A percentile compares a stretch with the other conserved stretches of the same genome.
phyloP scores from a whole-genome alignment of 495 filamentous ascomycete genomes.

The Aspergillus leporis region DNA sequence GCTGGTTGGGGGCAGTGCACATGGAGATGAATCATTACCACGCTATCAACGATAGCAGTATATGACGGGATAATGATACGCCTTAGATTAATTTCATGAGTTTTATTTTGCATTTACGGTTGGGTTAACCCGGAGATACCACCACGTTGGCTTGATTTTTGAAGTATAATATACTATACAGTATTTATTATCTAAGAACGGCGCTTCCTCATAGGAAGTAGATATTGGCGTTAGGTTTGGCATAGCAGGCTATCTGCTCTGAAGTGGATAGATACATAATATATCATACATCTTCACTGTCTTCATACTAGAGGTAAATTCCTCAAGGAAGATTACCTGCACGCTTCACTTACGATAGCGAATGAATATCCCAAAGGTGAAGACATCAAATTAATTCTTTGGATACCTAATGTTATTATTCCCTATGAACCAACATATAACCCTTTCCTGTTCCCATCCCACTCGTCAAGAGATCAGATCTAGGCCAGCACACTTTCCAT shows the following conservation, averaged over 20 bases:
- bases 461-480: too few species aligned
- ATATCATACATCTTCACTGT: background rate
- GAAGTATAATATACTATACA: constrained; percentile 2
- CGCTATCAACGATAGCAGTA: constrained; percentile 44
- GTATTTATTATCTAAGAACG: constrained; percentile 5
- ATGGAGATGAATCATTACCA: constrained; percentile 49
- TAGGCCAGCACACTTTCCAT: too few species aligned
- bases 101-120: constrained; percentile 25
- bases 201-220: constrained; percentile 4
- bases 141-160: constrained; percentile 18
- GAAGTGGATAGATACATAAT: background rate
- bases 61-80: background rate
- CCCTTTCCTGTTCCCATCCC: background rate
- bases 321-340: background rate
- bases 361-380: background rate
- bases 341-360: background rate
- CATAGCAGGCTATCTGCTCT: constrained; percentile 1
- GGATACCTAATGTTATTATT: background rate
- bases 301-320: background rate
- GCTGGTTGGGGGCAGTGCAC: constrained; percentile 38
- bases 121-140: constrained; percentile 27
- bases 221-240: constrained; percentile 8
- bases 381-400: background rate
- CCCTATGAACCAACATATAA: background rate
- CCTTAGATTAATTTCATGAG: constrained; percentile 1